Evolutionary conservation across 306 rosid species (phyloP), one percentile per base, ranked within the genome.

Genomic region (Quercus glauca): DNA sequence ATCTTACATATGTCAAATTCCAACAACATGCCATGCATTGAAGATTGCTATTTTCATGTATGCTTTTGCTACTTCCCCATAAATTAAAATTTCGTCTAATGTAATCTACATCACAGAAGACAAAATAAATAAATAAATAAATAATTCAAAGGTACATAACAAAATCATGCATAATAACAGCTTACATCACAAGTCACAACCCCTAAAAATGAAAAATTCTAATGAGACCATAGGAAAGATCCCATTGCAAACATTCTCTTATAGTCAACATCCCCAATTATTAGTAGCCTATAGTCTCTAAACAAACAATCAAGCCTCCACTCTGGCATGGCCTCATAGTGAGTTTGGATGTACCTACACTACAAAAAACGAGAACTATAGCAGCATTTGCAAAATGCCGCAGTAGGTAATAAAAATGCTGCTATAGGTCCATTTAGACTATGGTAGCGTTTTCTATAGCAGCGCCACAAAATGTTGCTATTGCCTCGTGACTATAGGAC

Each of bases 231-330:
- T 6, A 90, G 23, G 79, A 90, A 87, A 75, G 94, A 83, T 75
- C 94, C 94, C 60, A 90, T 85, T 52, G 91, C 92, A 76, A 86
- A 85, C 61, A 79, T 76, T 78, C 92, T 83, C 88, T 85, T 90
- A 1, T 88, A 87, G 0, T 82, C 76, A 76, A 87, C 71, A 77
- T 87, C 89, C 0, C 88, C 91, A 15, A 75, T 35, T 73, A 87
- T 64, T 15, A 89, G 92, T 14, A 90, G 83, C 5, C 94, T 92
- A 60, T 90, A 90, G 82, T 90, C 79, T 69, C 61, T 77, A 35
- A 90, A 91, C 86, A 90, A 87, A 28, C 88, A 90, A 37, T 88
- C 94, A 12, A 88, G 70, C 86, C 79, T 88, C 89, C 94, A 88
- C 84, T 88, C 92, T 17, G 91, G 91, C 92, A 88, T 88, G 81